Percentiles rank a stretch among this genome's conserved stretches.
These are phyloP conservation scores for Croton laevigatus DNA, from an alignment of 441 rosid genomes.

Conservation along the genomic window DNA sequence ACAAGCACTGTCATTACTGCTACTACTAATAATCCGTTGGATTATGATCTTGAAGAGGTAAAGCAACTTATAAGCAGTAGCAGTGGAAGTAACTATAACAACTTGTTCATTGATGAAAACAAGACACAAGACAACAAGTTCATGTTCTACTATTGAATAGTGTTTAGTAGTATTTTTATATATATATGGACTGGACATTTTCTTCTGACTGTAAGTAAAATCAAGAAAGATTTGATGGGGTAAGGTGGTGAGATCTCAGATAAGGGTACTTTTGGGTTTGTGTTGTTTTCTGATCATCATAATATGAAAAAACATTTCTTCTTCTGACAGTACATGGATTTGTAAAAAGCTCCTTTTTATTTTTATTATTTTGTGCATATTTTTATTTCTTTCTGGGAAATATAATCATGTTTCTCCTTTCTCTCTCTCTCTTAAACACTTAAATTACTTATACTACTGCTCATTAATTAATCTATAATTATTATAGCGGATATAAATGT, in stretches of 20 bases:
- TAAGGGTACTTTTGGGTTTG: conserved; percentile 28
- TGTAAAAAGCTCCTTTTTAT: conserved; percentile 22
- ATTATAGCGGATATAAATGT: too few relatives aligned
- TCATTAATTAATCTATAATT: too few relatives aligned
- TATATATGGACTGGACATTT: not conserved
- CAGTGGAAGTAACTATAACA: conserved; percentile 10
- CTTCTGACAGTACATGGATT: conserved; percentile 42
- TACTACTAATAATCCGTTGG: conserved; percentile 11
- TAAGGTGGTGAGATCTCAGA: conserved; percentile 42
- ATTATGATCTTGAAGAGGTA: conserved; percentile 40
- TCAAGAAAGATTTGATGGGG: conserved; percentile 73
- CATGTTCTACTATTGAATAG: conserved; percentile 31
- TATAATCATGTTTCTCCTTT: not conserved
- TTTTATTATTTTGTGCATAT: conserved; percentile 20
- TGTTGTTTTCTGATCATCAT: conserved; percentile 28
- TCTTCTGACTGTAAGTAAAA: conserved; percentile 53
- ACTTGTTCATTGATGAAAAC: conserved; percentile 36
- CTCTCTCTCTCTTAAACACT: not conserved
- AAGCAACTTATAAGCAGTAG: conserved; percentile 40
- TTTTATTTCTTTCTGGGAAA: conserved; percentile 24
- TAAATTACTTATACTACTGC: too few relatives aligned
- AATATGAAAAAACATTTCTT: conserved; percentile 30
- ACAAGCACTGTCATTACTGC: not conserved
- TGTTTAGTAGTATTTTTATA: not conserved
- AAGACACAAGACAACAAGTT: conserved; percentile 40